Evolutionary conservation across 345 rosid species (phyloP), one percentile per base, ranked within the genome.

Genomic region (Adansonia digitata): DNA sequence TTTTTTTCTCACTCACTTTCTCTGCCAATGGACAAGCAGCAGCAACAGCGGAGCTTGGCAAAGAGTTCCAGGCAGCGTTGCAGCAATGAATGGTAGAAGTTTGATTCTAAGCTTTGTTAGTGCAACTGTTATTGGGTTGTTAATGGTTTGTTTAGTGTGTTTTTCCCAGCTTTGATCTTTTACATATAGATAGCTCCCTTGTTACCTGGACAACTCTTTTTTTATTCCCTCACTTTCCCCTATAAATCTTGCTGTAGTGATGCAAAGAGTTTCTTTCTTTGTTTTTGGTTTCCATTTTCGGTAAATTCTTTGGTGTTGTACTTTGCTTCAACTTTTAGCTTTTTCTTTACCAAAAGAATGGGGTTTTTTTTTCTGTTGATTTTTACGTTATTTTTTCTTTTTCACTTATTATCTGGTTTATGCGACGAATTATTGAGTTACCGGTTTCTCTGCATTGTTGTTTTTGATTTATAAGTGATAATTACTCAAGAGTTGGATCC

Each of bases 31-130:
- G 98, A 94, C 76, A 88, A 84, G 34, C 78, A 78, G 63, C 82
- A 83, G 43, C 71, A 26, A 49, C 72, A 68, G 75, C 85, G 87
- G 74, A 88, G 90, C 11, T 73, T 88, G 81, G 79, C 94, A 45
- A 94, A 91, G 84, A 87, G 88, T 80, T 87, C 97, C 12, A 81
- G 98, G 78, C 97, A 91, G 77, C 82, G 92, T 59, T 92, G 77
- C 85, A 91, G 77, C 85, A 91, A 81, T 85, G 97, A 94, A 91
- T 94, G 98, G 98, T 94, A 71, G 63, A 82, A 78, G 69, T 71
- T 76, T 20, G 51, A 51, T 57, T 52, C 56, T 65, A 10, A 20
- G 35, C 37, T 39, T 72, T 56, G 51, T 40, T 24, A 12, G 14
- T 56, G 61, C 61, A n/a, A 55, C 20, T 31, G 20, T 51, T 39